Conservation (phyloP, 2,329 filamentous ascomycete species). For the Pseudogymnoascus destructans region DNA sequence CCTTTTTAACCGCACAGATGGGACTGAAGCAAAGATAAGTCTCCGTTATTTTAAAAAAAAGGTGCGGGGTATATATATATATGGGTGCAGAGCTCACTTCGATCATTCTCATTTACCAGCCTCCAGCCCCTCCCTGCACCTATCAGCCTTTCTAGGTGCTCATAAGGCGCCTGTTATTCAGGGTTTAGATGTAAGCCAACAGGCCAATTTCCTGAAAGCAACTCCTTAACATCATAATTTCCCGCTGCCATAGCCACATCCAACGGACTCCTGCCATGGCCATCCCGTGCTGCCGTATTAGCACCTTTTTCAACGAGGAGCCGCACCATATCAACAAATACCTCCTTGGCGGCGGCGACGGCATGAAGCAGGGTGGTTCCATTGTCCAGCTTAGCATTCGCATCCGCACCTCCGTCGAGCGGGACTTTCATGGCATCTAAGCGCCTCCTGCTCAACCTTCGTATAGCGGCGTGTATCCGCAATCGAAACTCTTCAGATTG, state of each 20-base stretch:
- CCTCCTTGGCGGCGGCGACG: neutral
- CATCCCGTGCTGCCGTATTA: neutral
- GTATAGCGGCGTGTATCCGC: neutral
- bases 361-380: neutral
- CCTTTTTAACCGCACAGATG: neutral
- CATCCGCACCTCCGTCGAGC: neutral
- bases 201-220: neutral
- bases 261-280: neutral
- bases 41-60: neutral
- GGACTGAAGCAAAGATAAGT: neutral
- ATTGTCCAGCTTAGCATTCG: neutral
- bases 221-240: neutral
- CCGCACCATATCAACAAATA: neutral
- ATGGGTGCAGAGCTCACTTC: neutral
- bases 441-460: neutral
- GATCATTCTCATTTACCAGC: neutral
- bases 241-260: neutral
- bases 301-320: neutral
- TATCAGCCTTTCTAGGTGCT: neutral
- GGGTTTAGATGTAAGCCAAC: neutral
- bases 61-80: neutral
- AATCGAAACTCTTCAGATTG: neutral
- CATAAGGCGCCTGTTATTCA: neutral
- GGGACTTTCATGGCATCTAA: neutral
- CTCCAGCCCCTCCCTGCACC: neutral